Evolutionary conservation across 2,329 filamentous ascomycete species (phyloP).

Genomic region (Boeremia exigua): DNA sequence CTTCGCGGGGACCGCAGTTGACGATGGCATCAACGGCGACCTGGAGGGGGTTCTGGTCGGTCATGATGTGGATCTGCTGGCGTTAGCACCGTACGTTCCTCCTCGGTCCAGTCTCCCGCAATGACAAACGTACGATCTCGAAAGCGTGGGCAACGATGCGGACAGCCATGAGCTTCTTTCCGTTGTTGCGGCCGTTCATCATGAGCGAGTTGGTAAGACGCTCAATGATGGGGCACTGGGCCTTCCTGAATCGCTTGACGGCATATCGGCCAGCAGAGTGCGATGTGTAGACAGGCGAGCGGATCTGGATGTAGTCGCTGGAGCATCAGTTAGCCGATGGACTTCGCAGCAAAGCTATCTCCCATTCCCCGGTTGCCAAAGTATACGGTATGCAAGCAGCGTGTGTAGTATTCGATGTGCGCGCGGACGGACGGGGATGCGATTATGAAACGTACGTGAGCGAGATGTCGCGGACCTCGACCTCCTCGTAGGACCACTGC

Average conservation of each 20-base stretch:
- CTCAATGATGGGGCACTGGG: slow-evolving; percentile 99
- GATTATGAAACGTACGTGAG: slow-evolving; percentile 78
- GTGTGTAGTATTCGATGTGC: slow-evolving; percentile 16
- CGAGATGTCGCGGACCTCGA: slow-evolving; percentile 99
- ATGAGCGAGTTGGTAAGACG: slow-evolving; percentile 99
- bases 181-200: slow-evolving; percentile 99
- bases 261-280: slow-evolving; percentile 99
- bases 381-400: slow-evolving; percentile 12
- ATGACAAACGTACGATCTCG: slow-evolving; percentile 83
- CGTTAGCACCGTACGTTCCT: slow-evolving; percentile 17
- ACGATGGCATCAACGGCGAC: slow-evolving; percentile 99
- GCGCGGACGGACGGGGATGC: slow-evolving; percentile 12
- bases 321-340: slow-evolving; percentile 44
- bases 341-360: slow-evolving; percentile 21
- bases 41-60: slow-evolving; percentile 99
- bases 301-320: slow-evolving; percentile 99
- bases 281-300: slow-evolving; percentile 97
- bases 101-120: background rate
- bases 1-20: slow-evolving; percentile 99
- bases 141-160: slow-evolving; percentile 98
- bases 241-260: slow-evolving; percentile 99
- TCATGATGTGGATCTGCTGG: slow-evolving; percentile 97
- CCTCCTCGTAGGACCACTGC: slow-evolving; percentile 92
- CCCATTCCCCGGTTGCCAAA: slow-evolving; percentile 26
- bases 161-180: slow-evolving; percentile 99